Conservation (phyloP, 805 yeast genomes). For the Starmerella potacharoeniae region DNA sequence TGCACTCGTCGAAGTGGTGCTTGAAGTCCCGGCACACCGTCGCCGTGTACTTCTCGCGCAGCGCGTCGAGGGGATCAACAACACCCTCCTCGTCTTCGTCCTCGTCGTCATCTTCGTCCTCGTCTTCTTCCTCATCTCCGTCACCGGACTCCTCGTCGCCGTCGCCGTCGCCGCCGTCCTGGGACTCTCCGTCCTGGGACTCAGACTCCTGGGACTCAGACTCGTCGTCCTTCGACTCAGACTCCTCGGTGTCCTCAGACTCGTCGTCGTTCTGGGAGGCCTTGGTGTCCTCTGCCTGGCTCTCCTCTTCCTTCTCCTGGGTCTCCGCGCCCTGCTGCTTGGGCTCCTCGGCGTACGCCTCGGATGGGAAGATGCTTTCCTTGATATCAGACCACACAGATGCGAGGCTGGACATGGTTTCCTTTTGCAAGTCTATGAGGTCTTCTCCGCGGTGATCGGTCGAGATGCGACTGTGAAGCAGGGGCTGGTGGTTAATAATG, state of each 20-base stretch:
- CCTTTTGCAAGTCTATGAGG: neutral
- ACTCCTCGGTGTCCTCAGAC: constrained; percentile 30
- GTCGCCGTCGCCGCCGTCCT: constrained; percentile 22
- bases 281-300: constrained; percentile 12
- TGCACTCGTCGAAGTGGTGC: constrained; percentile 91
- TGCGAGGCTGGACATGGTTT: constrained; percentile 21
- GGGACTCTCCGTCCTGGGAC: constrained; percentile 18
- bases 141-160: constrained; percentile 28
- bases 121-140: constrained; percentile 32
- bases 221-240: constrained; percentile 28
- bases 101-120: constrained; percentile 47
- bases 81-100: constrained; percentile 61
- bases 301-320: constrained; percentile 6
- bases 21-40: constrained; percentile 58
- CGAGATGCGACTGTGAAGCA: constrained; percentile 1
- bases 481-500: constrained; percentile 14
- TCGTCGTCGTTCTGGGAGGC: constrained; percentile 23
- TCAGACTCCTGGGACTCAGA: constrained; percentile 12
- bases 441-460: neutral
- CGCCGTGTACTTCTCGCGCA: constrained; percentile 40
- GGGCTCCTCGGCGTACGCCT: constrained; percentile 61
- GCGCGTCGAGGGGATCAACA: constrained; percentile 52
- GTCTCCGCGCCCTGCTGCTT: neutral
- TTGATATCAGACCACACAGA: constrained; percentile 56
- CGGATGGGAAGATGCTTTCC: constrained; percentile 67